phyloP scores from a whole-genome alignment of 225 moss, liverwort and hornwort species.

The Bryoerythrophyllum caledonicum region DNA sequence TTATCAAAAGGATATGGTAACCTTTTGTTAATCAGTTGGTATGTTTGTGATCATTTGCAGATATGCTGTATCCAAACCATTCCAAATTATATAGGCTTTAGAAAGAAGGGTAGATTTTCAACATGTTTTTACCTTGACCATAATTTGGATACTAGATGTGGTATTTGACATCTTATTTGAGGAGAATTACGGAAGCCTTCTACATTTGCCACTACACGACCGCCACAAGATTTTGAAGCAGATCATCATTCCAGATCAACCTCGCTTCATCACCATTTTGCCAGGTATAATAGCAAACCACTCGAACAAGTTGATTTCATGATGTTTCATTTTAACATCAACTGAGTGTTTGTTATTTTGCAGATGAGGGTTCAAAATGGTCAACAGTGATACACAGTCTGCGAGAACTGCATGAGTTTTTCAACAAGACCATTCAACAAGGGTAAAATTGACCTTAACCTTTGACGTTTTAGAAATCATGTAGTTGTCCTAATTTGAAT shows the following conservation, averaged over 20 bases:
- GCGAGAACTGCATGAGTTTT: conserved; percentile 17
- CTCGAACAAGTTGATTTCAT: no score
- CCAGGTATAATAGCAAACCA: no score
- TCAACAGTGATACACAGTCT: conserved; percentile 16
- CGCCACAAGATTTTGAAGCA: no score
- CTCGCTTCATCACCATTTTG: no score
- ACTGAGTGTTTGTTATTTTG: background rate
- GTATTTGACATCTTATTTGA: conserved; percentile 29
- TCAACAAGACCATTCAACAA: conserved; percentile 20
- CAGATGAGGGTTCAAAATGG: background rate
- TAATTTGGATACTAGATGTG: conserved; percentile 14
- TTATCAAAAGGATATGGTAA: background rate
- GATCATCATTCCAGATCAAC: no score
- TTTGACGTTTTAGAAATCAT: background rate
- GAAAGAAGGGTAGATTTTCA: background rate
- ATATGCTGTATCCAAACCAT: conserved; percentile 33
- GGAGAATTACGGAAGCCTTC: conserved; percentile 17
- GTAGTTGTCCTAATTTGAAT: no score
- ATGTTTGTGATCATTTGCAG: conserved; percentile 21
- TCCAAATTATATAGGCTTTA: background rate
- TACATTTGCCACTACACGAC: no score
- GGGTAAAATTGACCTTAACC: conserved; percentile 12
- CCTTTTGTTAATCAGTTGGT: background rate
- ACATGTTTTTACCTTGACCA: conserved; percentile 18
- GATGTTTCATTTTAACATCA: no score